phyloP scores from a whole-genome alignment of 257 asterid species.

The Solanum boliviense region DNA sequence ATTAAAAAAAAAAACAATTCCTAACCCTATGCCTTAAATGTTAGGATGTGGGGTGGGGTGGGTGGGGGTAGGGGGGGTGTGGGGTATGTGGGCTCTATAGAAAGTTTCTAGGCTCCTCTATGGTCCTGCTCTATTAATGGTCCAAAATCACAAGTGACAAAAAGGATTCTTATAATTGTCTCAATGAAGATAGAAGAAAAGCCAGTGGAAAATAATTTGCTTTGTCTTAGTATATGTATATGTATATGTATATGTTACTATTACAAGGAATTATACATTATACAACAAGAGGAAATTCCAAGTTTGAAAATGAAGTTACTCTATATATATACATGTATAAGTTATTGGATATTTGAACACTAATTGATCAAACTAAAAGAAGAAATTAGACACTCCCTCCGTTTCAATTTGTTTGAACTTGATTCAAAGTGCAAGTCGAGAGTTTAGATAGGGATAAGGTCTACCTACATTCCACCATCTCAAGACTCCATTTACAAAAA shows the following conservation, averaged over 20 bases:
- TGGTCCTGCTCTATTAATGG: background rate
- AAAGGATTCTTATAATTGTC: background rate
- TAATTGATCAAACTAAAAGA: background rate
- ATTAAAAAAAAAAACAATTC: background rate
- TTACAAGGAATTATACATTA: background rate
- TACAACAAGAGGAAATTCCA: background rate
- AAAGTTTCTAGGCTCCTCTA: background rate
- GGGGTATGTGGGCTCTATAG: background rate
- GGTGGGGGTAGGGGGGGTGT: background rate
- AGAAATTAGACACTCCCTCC: background rate
- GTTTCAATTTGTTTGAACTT: background rate
- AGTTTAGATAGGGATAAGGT: too few species aligned
- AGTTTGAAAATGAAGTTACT: background rate
- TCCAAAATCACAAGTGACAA: background rate
- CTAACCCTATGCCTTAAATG: background rate
- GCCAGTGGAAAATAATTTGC: background rate
- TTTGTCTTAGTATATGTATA: background rate
- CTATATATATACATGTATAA: background rate
- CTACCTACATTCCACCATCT: too few species aligned
- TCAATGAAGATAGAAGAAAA: background rate
- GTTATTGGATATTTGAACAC: background rate
- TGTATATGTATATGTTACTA: background rate
- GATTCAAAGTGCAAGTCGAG: background rate
- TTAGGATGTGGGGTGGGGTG: background rate
- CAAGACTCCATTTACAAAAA: too few species aligned